Evolutionary conservation across 441 rosid species (phyloP), one percentile per base, ranked within the genome.

Genomic region (Kokia cookei): DNA sequence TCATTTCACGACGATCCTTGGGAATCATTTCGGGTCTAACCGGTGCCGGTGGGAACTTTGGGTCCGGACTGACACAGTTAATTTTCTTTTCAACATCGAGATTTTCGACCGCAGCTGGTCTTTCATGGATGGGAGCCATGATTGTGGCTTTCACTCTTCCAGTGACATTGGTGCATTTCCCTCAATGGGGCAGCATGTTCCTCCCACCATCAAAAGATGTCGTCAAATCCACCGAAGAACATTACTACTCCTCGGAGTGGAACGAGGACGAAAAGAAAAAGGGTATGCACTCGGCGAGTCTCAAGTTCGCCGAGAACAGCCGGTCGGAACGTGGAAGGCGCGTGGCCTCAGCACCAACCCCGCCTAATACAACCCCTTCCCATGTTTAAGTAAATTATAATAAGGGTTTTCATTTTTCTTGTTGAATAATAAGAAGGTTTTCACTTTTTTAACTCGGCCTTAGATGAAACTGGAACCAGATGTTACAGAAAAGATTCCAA

Each of bases 101-200:
- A 12, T 85, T 83, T 72, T 75, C 88, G 3, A 88, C 97, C 0
- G 84, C 80, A 2, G 77, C 82, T 40, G 96, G 97, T 27, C 81
- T 93, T 14, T 77, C 89, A 4, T 80, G 80, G 75, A 93, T 93
- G 97, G 97, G 96, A 0, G 83, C 81, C 13, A 84, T 93, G 94
- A 88, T 86, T 5, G 76, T 89, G 15, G 81, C 77, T 10, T 93
- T 96, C 75, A 88, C 97, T 2, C 82, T 93, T 9, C 93, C 93
- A 0, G 92, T 87, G 48, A 71, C 85, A 0, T 67, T 89, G 15
- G 88, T 90, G 14, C 87, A 93, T 75, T 93, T 89, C 82, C 97
- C 97, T 0, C 94, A 92, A 69, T 93, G 97, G 96, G 96, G 96
- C 19, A 76, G 97, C 72, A 93, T 93, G 93, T 84, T 91, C 73